Conservation (phyloP, 768 basidiomycete species). For the Candolleomyces efflorescens region DNA sequence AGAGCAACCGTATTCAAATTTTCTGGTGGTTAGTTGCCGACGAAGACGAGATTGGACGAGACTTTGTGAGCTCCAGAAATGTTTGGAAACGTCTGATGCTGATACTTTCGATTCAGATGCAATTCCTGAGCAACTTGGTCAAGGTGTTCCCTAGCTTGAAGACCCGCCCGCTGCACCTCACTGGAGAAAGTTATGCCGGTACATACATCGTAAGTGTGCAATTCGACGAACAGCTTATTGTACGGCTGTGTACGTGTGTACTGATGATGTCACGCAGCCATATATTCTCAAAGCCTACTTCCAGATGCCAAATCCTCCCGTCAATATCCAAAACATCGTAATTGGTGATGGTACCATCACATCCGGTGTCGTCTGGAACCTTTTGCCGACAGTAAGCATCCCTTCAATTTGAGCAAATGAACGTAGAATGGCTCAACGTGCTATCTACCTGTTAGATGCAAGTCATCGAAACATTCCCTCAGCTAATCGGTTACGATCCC, state of each 20-base stretch:
- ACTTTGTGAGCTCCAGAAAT: conserved; percentile 37
- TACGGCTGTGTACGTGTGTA: no score
- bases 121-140: conserved; percentile 66
- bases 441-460: conserved; percentile 36
- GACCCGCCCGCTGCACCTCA: conserved; percentile 61
- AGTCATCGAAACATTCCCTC: conserved; percentile 69
- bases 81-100: not conserved
- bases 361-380: conserved; percentile 44
- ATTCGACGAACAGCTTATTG: no score
- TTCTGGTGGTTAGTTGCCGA: conserved; percentile 35
- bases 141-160: conserved; percentile 70
- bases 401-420: no score
- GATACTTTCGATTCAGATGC: conserved; percentile 42
- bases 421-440: not conserved
- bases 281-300: conserved; percentile 76
- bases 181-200: conserved; percentile 76
- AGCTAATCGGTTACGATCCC: conserved; percentile 68
- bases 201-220: conserved; percentile 53
- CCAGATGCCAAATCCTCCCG: conserved; percentile 55
- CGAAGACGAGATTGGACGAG: conserved; percentile 62
- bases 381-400: conserved; percentile 50
- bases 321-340: conserved; percentile 61
- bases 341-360: conserved; percentile 68
- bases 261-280: conserved; percentile 38
- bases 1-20: no score